A percentile compares a stretch with the other conserved stretches of the same genome.
phyloP scores from a whole-genome alignment of 2,329 filamentous ascomycete species.

The Paradendryphiella salina region DNA sequence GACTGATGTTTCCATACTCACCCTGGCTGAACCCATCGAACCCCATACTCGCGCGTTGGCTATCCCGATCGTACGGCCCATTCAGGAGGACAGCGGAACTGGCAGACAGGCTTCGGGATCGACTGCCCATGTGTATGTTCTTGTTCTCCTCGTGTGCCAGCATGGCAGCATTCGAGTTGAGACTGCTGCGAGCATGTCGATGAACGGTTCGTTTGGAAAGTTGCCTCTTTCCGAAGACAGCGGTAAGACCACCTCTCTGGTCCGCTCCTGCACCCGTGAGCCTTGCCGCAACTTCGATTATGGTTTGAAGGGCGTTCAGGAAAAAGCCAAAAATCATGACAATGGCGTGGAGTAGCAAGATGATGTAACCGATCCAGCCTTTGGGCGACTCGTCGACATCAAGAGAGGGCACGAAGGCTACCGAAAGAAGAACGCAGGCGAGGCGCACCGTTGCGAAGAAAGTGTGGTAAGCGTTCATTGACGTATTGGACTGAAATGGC shows the following conservation, averaged over 20 bases:
- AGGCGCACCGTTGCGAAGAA: constrained; percentile 80
- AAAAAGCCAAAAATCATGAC: constrained; percentile 92
- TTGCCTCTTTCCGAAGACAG: constrained; percentile 86
- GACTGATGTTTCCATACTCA: constrained; percentile 63
- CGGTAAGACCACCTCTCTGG: constrained; percentile 76
- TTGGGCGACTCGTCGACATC: constrained; percentile 77
- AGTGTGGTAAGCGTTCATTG: constrained; percentile 95
- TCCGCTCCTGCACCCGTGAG: constrained; percentile 81
- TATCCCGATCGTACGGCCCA: constrained; percentile 48
- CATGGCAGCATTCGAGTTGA: constrained; percentile 82
- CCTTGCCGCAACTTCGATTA: constrained; percentile 84
- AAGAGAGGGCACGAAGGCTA: constrained; percentile 79
- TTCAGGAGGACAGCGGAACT: constrained; percentile 66
- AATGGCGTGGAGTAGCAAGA: constrained; percentile 80
- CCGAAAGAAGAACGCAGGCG: constrained; percentile 59
- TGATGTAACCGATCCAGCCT: constrained; percentile 94
- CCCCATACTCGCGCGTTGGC: constrained; percentile 54
- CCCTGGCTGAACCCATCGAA: constrained; percentile 59
- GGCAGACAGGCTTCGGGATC: constrained; percentile 63
- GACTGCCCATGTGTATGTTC: constrained; percentile 60
- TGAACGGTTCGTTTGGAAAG: constrained; percentile 72
- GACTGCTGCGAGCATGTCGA: constrained; percentile 72
- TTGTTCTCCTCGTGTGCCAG: constrained; percentile 68
- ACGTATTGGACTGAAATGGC: constrained; percentile 86
- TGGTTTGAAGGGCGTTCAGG: constrained; percentile 85